A percentile compares a stretch with the other conserved stretches of the same genome.
Evolutionary conservation across 2,329 filamentous ascomycete genomes (phyloP).

Genomic region (Exophiala aquamarina): DNA sequence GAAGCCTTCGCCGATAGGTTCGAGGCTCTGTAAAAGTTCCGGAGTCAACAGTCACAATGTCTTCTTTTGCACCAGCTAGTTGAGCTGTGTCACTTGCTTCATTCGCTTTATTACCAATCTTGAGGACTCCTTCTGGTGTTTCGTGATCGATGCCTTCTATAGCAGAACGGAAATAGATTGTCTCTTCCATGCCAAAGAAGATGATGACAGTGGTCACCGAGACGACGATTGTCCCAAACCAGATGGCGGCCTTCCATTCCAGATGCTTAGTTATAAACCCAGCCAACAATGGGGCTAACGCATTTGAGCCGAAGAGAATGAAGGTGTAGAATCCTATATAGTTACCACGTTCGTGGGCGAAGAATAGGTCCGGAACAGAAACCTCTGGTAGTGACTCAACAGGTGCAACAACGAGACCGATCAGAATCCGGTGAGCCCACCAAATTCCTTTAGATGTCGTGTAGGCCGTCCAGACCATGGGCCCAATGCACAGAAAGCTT

Average conservation of each 20-base stretch:
- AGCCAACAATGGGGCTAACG: conserved; percentile 38
- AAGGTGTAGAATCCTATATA: conserved; percentile 24
- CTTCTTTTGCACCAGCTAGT: background rate
- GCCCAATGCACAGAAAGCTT: conserved; percentile 33
- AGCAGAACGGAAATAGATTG: conserved; percentile 51
- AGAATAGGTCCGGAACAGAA: conserved; percentile 45
- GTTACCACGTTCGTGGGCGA: conserved; percentile 24
- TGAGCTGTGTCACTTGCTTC: background rate
- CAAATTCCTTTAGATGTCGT: conserved; percentile 46
- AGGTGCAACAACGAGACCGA: conserved; percentile 49
- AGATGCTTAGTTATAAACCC: conserved; percentile 23
- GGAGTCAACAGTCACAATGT: background rate
- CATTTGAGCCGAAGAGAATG: conserved; percentile 19
- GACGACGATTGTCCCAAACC: conserved; percentile 56
- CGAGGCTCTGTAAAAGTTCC: background rate
- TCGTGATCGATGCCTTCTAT: conserved; percentile 32
- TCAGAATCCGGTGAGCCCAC: conserved; percentile 48
- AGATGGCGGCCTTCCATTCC: conserved; percentile 46
- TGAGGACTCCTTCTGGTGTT: background rate
- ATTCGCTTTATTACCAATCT: background rate
- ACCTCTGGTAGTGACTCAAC: conserved; percentile 52
- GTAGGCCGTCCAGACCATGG: conserved; percentile 47
- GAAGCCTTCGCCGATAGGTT: conserved; percentile 22
- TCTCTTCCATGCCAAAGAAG: conserved; percentile 63
- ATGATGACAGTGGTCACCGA: conserved; percentile 51